Conservation (phyloP, 768 basidiomycete species). For the Mycena kentingensis region DNA sequence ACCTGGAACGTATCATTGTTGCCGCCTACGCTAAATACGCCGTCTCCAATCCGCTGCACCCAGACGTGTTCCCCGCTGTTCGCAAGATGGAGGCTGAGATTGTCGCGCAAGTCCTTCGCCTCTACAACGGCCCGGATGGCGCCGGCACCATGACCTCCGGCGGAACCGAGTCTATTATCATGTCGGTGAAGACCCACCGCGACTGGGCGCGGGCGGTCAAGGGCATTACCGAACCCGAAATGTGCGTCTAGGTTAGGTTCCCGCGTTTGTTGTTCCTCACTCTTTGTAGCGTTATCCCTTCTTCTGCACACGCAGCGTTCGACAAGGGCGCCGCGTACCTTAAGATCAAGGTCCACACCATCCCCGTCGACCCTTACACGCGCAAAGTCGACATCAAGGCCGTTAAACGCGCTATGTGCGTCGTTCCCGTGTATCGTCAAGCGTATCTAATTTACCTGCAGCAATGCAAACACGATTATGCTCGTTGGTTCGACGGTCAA, state of each 20-base stretch:
- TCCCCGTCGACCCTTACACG: constrained; percentile 78
- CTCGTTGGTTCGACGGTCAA: constrained; percentile 85
- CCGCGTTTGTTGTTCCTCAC: not conserved
- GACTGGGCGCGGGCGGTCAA: constrained; percentile 88
- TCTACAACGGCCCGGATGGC: constrained; percentile 84
- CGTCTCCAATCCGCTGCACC: constrained; percentile 88
- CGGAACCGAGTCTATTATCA: constrained; percentile 94
- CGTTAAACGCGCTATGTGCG: constrained; percentile 87
- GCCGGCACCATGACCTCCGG: constrained; percentile 94
- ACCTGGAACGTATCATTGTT: constrained; percentile 75
- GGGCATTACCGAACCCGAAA: constrained; percentile 90
- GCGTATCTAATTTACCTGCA: constrained; percentile 31
- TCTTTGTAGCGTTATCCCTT: constrained; percentile 68
- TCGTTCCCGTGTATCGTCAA: constrained; percentile 14
- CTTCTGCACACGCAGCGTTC: constrained; percentile 91
- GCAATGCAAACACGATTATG: constrained; percentile 89
- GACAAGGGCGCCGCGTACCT: constrained; percentile 91
- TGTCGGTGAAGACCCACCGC: constrained; percentile 92
- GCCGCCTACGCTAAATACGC: constrained; percentile 81
- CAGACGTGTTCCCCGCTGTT: constrained; percentile 89
- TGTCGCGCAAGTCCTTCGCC: constrained; percentile 80
- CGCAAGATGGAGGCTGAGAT: constrained; percentile 98
- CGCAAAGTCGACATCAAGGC: constrained; percentile 76
- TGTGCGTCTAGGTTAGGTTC: constrained; percentile 52
- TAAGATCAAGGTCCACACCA: constrained; percentile 83